A percentile compares a stretch with the other conserved stretches of the same genome.
Conservation (phyloP, 208 protist genomes). For the Giardia muris region DNA sequence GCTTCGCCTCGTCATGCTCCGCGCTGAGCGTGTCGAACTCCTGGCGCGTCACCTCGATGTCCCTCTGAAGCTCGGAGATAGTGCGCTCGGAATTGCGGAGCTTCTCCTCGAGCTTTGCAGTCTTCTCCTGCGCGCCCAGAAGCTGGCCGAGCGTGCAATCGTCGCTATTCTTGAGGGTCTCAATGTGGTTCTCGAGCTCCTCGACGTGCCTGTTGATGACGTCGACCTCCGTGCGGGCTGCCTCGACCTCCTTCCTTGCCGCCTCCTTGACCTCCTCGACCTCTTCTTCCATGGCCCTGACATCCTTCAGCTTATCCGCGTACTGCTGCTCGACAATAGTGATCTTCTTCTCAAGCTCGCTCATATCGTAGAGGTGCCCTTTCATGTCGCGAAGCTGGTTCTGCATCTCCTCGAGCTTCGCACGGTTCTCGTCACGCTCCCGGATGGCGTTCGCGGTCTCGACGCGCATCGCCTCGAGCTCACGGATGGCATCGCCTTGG, state of each 20-base stretch:
- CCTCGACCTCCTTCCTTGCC: neutral
- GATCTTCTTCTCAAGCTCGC: neutral
- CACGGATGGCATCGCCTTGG: neutral
- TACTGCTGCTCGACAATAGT: neutral
- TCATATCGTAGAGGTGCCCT: neutral
- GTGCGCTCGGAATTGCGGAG: neutral
- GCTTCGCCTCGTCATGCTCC: neutral
- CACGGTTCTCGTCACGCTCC: neutral
- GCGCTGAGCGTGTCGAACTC: neutral
- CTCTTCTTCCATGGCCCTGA: neutral
- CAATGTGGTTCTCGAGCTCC: neutral
- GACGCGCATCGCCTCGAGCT: neutral
- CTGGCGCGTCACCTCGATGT: neutral
- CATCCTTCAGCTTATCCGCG: neutral
- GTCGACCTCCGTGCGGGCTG: neutral
- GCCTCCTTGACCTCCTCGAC: neutral
- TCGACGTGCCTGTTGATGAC: neutral
- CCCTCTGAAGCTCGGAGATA: neutral
- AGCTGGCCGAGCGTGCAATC: neutral
- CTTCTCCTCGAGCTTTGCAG: neutral
- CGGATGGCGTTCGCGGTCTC: neutral
- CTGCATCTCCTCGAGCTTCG: neutral
- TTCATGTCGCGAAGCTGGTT: neutral
- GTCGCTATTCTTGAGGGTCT: neutral
- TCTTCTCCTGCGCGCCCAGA: neutral